A percentile compares a stretch with the other conserved stretches of the same genome.
Evolutionary conservation across 148 eudicot species (phyloP).

Genomic region (Rhododendron molle): DNA sequence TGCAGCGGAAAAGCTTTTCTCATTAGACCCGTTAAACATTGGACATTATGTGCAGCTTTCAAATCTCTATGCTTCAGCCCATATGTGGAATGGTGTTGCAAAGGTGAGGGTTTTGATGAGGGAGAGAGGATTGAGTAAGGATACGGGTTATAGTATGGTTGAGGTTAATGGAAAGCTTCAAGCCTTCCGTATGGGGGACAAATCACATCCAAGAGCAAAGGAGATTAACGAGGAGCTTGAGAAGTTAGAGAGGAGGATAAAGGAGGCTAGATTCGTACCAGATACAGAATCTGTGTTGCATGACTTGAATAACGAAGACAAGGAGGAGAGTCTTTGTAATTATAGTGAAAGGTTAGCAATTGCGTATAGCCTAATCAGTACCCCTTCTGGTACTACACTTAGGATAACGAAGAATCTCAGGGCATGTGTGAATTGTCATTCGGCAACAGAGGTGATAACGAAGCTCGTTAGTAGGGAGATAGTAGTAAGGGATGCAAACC

Average conservation of each 20-base stretch:
- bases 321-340: slow-evolving; percentile 39
- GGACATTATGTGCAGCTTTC: slow-evolving; percentile 72
- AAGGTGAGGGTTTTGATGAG: slow-evolving; percentile 49
- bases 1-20: slow-evolving; percentile 56
- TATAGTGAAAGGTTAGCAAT: slow-evolving; percentile 56
- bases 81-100: slow-evolving; percentile 55
- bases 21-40: slow-evolving; percentile 50
- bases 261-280: slow-evolving; percentile 47
- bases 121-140: slow-evolving; percentile 56
- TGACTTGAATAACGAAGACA: slow-evolving; percentile 60
- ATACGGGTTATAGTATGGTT: slow-evolving; percentile 54
- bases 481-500: slow-evolving; percentile 48
- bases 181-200: slow-evolving; percentile 51
- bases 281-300: slow-evolving; percentile 54
- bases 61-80: slow-evolving; percentile 63
- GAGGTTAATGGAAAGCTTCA: slow-evolving; percentile 54
- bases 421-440: slow-evolving; percentile 51
- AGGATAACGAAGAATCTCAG: slow-evolving; percentile 43
- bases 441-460: slow-evolving; percentile 46
- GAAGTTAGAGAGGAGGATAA: slow-evolving; percentile 37
- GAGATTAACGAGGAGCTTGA: slow-evolving; percentile 43
- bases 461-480: slow-evolving; percentile 37
- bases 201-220: slow-evolving; percentile 50
- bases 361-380: slow-evolving; percentile 50
- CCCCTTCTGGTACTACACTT: slow-evolving; percentile 42